A percentile compares a stretch with the other conserved stretches of the same genome.
These are phyloP conservation scores for Fraxinus americana DNA, from an alignment of 257 asterid genomes.

Conservation along the genomic window DNA sequence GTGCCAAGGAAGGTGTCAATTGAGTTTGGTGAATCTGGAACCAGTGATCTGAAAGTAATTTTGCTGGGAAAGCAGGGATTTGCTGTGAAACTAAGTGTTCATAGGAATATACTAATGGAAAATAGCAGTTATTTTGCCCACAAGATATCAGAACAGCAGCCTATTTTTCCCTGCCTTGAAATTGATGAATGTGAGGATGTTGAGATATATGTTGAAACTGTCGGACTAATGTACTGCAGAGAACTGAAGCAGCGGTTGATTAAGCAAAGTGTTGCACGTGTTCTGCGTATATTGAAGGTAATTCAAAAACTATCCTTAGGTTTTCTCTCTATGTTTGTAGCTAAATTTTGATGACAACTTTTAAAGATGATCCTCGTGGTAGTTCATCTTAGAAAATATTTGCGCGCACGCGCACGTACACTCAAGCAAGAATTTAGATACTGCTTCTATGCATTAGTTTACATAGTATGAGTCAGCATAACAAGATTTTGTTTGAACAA, in stretches of 20 bases:
- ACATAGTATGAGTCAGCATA: not conserved
- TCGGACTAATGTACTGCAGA: slow-evolving; percentile 91
- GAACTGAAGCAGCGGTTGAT: slow-evolving; percentile 85
- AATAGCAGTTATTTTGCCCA: slow-evolving; percentile 64
- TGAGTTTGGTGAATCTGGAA: slow-evolving; percentile 93
- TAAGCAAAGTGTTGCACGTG: slow-evolving; percentile 84
- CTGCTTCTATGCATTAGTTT: not conserved
- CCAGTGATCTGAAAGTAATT: slow-evolving; percentile 78
- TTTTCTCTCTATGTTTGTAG: not conserved
- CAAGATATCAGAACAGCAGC: slow-evolving; percentile 57
- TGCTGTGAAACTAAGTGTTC: slow-evolving; percentile 86
- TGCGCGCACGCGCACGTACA: too few relatives aligned
- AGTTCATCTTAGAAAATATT: not conserved
- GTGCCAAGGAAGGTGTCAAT: slow-evolving; percentile 71
- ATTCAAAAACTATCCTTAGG: not conserved
- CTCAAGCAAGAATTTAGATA: not conserved
- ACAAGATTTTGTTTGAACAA: not conserved
- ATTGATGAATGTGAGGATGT: slow-evolving; percentile 90
- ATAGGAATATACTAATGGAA: slow-evolving; percentile 59
- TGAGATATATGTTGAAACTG: slow-evolving; percentile 86
- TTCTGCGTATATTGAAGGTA: slow-evolving; percentile 88
- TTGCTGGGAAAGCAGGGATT: slow-evolving; percentile 79
- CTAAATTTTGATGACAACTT: not conserved
- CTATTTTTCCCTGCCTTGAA: slow-evolving; percentile 73
- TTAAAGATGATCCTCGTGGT: slow-evolving; percentile 1